A percentile compares a stretch with the other conserved stretches of the same genome.
phyloP scores from a whole-genome alignment of 2,329 filamentous ascomycete species.

The Nemania sp. region DNA sequence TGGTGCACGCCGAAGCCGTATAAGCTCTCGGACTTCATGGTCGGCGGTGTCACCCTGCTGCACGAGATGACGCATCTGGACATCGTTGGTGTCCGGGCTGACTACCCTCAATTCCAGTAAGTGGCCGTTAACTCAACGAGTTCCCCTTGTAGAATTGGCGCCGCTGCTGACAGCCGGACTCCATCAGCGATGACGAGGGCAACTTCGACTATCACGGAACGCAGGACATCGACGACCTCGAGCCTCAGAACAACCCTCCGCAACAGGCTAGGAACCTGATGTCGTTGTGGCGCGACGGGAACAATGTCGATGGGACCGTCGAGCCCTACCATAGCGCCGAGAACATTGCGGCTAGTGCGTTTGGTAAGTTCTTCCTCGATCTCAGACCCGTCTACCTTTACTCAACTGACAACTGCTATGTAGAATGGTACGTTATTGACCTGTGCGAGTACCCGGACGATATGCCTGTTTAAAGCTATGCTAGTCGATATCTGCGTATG shows the following conservation, averaged over 20 bases:
- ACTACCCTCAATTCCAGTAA: constrained; percentile 10
- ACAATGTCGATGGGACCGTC: constrained; percentile 4
- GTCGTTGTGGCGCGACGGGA: constrained; percentile 12
- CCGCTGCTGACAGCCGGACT: too few species aligned
- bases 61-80: constrained; percentile 24
- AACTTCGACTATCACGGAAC: constrained; percentile 15
- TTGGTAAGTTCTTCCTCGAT: constrained; percentile 11
- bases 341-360: constrained; percentile 14
- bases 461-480: not conserved
- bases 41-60: constrained; percentile 11
- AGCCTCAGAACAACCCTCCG: constrained; percentile 14
- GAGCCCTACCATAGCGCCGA: constrained; percentile 20
- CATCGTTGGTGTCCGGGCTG: constrained; percentile 1
- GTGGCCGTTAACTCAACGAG: not conserved
- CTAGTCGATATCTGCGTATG: too few species aligned
- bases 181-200: constrained; percentile 2
- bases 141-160: not conserved
- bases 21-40: constrained; percentile 18
- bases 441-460: not conserved
- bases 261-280: constrained; percentile 12
- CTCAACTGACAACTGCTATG: not conserved
- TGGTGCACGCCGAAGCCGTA: constrained; percentile 12
- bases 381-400: not conserved
- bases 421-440: not conserved
- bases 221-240: constrained; percentile 6